Evolutionary conservation across 495 filamentous ascomycete genomes (phyloP).

Genomic region (Rhizodiscina lignyota): DNA sequence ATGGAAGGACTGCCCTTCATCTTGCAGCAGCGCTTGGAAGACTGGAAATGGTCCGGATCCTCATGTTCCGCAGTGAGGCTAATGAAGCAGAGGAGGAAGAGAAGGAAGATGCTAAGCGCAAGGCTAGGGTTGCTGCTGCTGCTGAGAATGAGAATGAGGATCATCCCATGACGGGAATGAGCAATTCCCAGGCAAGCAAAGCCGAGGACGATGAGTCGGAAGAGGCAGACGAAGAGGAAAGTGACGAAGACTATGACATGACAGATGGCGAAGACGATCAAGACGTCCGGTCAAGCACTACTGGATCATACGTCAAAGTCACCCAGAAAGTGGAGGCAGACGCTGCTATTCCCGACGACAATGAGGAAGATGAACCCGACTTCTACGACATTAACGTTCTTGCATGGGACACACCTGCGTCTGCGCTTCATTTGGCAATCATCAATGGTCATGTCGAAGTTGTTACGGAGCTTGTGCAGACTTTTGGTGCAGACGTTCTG

Average conservation of each 20-base stretch:
- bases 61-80: slow-evolving; percentile 49
- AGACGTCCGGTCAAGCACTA: slow-evolving; percentile 27
- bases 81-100: slow-evolving; percentile 53
- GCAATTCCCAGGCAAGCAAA: slow-evolving; percentile 4
- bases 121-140: slow-evolving; percentile 10
- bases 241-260: slow-evolving; percentile 28
- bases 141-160: slow-evolving; percentile 10
- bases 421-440: slow-evolving; percentile 64
- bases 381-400: slow-evolving; percentile 59
- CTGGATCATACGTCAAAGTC: slow-evolving; percentile 55
- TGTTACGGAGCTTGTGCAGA: slow-evolving; percentile 50
- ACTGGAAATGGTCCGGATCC: slow-evolving; percentile 47
- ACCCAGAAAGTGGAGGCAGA: slow-evolving; percentile 21
- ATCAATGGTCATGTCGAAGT: slow-evolving; percentile 47
- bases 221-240: slow-evolving; percentile 25
- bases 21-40: slow-evolving; percentile 54
- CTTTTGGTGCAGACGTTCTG: slow-evolving; percentile 57
- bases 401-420: slow-evolving; percentile 57
- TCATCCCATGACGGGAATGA: too few relatives aligned
- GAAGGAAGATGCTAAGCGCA: slow-evolving; percentile 32
- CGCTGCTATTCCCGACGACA: slow-evolving; percentile 24
- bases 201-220: slow-evolving; percentile 19
- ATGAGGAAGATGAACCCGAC: slow-evolving; percentile 50
- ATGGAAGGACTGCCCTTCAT: slow-evolving; percentile 66
- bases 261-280: slow-evolving; percentile 19